A percentile compares a stretch with the other conserved stretches of the same genome.
Conservation (phyloP, 108 stramenopile species). For the Cyclostephanos invisitatus region DNA sequence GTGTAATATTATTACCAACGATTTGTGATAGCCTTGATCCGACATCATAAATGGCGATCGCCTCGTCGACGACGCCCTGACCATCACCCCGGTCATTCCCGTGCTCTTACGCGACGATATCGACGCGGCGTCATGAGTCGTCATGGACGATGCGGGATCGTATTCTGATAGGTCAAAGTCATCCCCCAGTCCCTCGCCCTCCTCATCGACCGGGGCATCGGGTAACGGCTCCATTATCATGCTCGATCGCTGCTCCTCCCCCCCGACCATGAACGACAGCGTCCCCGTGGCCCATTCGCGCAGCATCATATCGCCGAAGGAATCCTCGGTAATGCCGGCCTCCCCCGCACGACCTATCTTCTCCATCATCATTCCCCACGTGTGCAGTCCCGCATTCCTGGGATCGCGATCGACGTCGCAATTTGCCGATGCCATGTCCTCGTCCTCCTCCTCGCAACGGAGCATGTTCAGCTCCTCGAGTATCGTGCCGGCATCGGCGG, state of each 20-base stretch:
- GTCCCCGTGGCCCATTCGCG: conserved; percentile 44
- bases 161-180: conserved; percentile 30
- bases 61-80: conserved; percentile 56
- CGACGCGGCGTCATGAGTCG: conserved; percentile 5
- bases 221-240: conserved; percentile 19
- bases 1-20: conserved; percentile 53
- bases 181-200: background rate
- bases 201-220: conserved; percentile 5
- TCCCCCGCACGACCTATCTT: conserved; percentile 39
- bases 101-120: background rate
- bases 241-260: conserved; percentile 13
- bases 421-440: conserved; percentile 11
- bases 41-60: conserved; percentile 59
- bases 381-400: conserved; percentile 43
- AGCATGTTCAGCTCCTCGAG: conserved; percentile 45
- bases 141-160: conserved; percentile 39
- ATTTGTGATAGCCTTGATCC: conserved; percentile 70
- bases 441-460: conserved; percentile 43
- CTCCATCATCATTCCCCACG: conserved; percentile 55
- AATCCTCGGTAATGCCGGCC: conserved; percentile 24
- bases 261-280: conserved; percentile 23
- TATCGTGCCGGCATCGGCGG: conserved; percentile 37
- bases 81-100: conserved; percentile 48
- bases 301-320: conserved; percentile 50
- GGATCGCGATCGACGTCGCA: conserved; percentile 46